These are phyloP conservation scores for Senna siamea DNA, from an alignment of 306 rosid genomes.

Conservation along the genomic window DNA sequence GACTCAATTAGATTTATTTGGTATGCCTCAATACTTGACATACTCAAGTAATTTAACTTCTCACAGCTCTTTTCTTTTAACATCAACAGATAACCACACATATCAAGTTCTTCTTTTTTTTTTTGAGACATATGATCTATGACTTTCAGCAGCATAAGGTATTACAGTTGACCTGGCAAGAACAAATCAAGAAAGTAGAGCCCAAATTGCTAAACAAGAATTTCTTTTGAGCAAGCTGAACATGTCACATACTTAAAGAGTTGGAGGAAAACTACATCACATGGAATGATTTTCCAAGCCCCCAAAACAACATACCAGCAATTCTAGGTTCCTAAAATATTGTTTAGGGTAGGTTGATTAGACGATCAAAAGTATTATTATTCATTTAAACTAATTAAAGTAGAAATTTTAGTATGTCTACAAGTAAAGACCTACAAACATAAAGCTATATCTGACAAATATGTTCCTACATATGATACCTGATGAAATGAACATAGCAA, in stretches of 20 bases:
- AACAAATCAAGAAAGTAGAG: neutral
- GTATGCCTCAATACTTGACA: neutral
- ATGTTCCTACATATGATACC: conserved; percentile 55
- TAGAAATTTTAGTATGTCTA: conserved; percentile 23
- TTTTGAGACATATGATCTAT: conserved; percentile 12
- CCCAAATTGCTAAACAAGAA: conserved; percentile 8
- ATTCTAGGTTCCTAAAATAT: neutral
- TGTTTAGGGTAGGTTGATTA: neutral
- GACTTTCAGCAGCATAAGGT: conserved; percentile 26
- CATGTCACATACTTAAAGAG: conserved; percentile 17
- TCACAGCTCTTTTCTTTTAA: conserved; percentile 1
- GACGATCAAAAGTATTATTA: conserved; percentile 20
- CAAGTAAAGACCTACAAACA: conserved; percentile 40
- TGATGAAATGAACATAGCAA: conserved; percentile 67
- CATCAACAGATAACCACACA: conserved; percentile 29
- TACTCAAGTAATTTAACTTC: conserved; percentile 25
- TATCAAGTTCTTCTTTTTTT: neutral
- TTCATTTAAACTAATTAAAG: conserved; percentile 32
- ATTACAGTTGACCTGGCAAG: neutral
- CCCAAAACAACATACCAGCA: conserved; percentile 12
- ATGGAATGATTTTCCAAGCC: neutral
- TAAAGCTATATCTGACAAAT: conserved; percentile 48
- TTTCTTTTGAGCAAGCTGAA: conserved; percentile 24
- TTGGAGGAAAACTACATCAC: conserved; percentile 21
- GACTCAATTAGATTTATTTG: conserved; percentile 25